Evolutionary conservation across 345 rosid genomes (phyloP).

Genomic region (Gossypium stocksii): DNA sequence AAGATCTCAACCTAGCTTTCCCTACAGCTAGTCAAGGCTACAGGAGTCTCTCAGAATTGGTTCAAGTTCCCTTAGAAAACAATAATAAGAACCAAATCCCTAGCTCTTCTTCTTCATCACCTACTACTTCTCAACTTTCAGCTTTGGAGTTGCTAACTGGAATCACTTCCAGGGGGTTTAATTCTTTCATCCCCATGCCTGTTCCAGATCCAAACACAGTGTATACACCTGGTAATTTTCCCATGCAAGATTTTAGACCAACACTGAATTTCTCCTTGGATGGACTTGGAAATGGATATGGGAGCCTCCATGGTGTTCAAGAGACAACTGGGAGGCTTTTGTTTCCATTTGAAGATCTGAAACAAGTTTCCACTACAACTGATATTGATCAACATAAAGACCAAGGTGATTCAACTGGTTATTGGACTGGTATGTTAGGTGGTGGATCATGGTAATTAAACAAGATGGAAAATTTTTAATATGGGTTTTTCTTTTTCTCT

Average conservation of each 20-base stretch:
- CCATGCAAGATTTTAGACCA: slow-evolving; percentile 82
- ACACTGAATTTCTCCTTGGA: slow-evolving; percentile 73
- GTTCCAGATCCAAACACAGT: slow-evolving; percentile 51
- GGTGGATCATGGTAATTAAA: slow-evolving; percentile 86
- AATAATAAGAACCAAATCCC: slow-evolving; percentile 34
- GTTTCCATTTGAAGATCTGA: slow-evolving; percentile 94
- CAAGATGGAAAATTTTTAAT: slow-evolving; percentile 25
- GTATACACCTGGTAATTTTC: slow-evolving; percentile 42
- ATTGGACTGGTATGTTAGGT: slow-evolving; percentile 92
- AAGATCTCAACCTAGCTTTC: slow-evolving; percentile 82
- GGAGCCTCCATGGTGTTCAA: slow-evolving; percentile 41
- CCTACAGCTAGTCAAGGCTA: slow-evolving; percentile 40
- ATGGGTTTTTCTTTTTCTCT: slow-evolving; percentile 20
- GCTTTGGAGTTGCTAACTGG: slow-evolving; percentile 79
- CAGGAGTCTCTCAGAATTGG: slow-evolving; percentile 56
- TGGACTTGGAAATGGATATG: slow-evolving; percentile 57
- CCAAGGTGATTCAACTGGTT: slow-evolving; percentile 60
- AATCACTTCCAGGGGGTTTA: slow-evolving; percentile 48
- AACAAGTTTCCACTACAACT: slow-evolving; percentile 55
- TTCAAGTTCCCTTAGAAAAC: slow-evolving; percentile 43
- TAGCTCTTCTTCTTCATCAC: slow-evolving; percentile 29
- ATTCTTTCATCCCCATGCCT: slow-evolving; percentile 66
- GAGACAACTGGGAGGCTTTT: slow-evolving; percentile 56
- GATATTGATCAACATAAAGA: slow-evolving; percentile 43
- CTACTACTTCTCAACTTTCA: slow-evolving; percentile 38